A percentile compares a stretch with the other conserved stretches of the same genome.
phyloP scores from a whole-genome alignment of 73 alveolate species.

The Paramecium bursaria region DNA sequence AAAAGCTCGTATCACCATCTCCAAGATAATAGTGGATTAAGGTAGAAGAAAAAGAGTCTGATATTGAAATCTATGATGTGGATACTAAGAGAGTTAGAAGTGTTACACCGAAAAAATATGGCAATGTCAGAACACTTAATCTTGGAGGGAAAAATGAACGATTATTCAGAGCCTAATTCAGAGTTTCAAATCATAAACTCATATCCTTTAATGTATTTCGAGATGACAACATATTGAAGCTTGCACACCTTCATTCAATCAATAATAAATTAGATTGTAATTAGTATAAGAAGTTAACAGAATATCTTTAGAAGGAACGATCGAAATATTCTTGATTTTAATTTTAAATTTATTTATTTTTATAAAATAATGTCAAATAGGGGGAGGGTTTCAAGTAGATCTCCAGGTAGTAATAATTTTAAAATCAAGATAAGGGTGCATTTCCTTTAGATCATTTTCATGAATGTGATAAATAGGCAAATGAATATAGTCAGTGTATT shows the following conservation, averaged over 20 bases:
- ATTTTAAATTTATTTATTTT: background rate
- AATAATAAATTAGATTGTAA: constrained; percentile 16
- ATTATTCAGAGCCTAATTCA: background rate
- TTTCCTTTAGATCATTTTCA: constrained; percentile 92
- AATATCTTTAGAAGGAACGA: constrained; percentile 15
- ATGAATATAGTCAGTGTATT: constrained; percentile 77
- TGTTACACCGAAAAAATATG: constrained; percentile 4
- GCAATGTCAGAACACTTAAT: constrained; percentile 8
- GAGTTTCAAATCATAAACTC: background rate
- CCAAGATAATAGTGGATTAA: too few species aligned
- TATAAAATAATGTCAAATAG: constrained; percentile 53
- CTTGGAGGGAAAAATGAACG: constrained; percentile 10
- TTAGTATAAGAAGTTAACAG: constrained; percentile 20
- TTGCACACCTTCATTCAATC: background rate
- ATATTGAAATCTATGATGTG: background rate
- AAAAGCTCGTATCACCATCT: too few species aligned
- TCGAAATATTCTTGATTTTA: background rate
- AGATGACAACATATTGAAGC: background rate
- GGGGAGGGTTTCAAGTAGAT: constrained; percentile 25
- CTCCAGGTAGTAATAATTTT: constrained; percentile 9
- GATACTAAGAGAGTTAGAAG: background rate
- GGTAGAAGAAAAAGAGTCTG: background rate
- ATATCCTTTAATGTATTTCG: background rate
- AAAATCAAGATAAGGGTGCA: constrained; percentile 81
- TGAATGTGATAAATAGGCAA: constrained; percentile 87